Evolutionary conservation across 164 flowering plant genomes (phyloP), one percentile per base, ranked within the genome.

Genomic region (Vitis rotundifolia): DNA sequence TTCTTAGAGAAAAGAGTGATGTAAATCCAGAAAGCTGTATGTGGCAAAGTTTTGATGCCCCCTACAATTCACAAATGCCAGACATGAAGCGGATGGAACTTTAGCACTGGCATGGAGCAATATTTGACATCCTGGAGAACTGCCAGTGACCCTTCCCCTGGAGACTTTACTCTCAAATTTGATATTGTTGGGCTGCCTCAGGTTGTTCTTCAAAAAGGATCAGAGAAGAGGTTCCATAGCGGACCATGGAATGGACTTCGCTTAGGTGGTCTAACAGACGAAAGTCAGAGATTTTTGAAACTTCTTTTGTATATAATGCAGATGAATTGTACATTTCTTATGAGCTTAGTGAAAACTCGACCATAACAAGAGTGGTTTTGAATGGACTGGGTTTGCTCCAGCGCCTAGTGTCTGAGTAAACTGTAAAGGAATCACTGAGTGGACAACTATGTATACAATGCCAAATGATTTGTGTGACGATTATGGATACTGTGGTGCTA

Each of bases 401-500:
- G 18, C 53, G 29, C 44, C 50, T 68, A 12, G 31, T 31, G 59
- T 74, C 26, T 75, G 81, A 63, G 19, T 3, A n/a, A n/a, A n/a
- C n/a, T n/a, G n/a, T n/a, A 37, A 37, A 7, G 15, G 11, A 19
- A 59, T 28, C 67, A 19, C 48, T 2, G 66, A 57, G 44, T 74
- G 75, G 79, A n/a, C 5, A 5, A 9, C 8, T 3, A 1, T 72
- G 16, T 0, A 31, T 6, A 14, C 60, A 10, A 10, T 64, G 1
- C 63, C 47, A 11, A 75, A 13, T 29, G 76, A 75, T 9, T 2
- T 6, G 5, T 75, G 78, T 53, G 81, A 74, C n/a, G 11, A 19
- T 0, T 78, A 75, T 44, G 68, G 58, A 5, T 8, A 1, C 8
- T 78, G 81, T 61, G 81, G 81, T 3, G 70, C 73, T 7, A 37